Conservation (phyloP, 176 grass and related monocot species). For the Themeda triandra region DNA sequence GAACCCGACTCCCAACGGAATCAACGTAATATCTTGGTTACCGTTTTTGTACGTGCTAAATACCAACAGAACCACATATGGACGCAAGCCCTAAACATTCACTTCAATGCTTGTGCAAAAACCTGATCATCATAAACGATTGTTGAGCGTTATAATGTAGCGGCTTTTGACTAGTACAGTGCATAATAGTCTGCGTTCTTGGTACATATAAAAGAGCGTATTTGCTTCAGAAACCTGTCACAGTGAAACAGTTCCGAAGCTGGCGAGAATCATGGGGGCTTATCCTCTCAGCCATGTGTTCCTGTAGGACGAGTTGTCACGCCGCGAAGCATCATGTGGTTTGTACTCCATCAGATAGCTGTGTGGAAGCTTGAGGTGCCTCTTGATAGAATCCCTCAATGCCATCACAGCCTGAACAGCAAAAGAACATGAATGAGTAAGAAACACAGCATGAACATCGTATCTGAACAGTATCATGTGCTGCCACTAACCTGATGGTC, state of each 20-base stretch:
- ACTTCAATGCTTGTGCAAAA: background rate
- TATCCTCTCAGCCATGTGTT: slow-evolving; percentile 96
- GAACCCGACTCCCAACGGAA: too few relatives aligned
- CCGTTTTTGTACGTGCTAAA: background rate
- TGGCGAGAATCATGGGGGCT: background rate
- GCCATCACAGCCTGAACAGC: slow-evolving; percentile 71
- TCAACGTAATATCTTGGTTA: background rate
- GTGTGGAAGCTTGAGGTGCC: slow-evolving; percentile 88
- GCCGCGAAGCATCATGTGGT: slow-evolving; percentile 78
- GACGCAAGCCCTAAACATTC: background rate
- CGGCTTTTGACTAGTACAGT: slow-evolving; percentile 7
- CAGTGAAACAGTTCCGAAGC: slow-evolving; percentile 1
- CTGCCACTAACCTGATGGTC: slow-evolving; percentile 73
- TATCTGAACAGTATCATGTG: background rate
- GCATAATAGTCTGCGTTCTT: slow-evolving; percentile 10
- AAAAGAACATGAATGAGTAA: slow-evolving; percentile 5
- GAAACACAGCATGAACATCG: background rate
- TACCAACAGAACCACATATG: background rate
- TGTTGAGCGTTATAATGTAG: background rate
- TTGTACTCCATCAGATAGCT: slow-evolving; percentile 99
- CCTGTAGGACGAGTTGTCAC: slow-evolving; percentile 94
- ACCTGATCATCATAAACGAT: background rate
- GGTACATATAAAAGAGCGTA: background rate
- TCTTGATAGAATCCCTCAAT: slow-evolving; percentile 91
- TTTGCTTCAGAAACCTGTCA: background rate